Base-by-base conservation (phyloP, 2,329 filamentous ascomycete species). In the Clarireedia sp. region DNA sequence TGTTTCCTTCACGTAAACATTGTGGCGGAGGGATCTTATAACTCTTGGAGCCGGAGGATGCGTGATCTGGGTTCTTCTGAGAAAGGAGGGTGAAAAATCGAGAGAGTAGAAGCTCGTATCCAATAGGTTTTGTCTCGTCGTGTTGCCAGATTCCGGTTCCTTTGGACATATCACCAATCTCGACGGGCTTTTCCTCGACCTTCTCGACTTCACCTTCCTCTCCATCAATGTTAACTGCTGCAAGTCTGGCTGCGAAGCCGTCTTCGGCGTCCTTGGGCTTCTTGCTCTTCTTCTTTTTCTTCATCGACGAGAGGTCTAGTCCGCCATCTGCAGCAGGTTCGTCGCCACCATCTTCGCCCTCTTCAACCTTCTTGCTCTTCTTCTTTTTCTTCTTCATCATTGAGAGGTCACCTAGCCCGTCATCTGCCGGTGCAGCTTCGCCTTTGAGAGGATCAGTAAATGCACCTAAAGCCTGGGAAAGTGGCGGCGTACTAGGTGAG, bases 21-120 rank as follows among this genome's bases (percentile, higher is more conserved):
- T 99, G 94, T 50, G 94, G 94, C 52, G 94, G 94, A 51, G 94
- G 94, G 66, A 99, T 99, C 84, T 97, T 97, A 84, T 97, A 99
- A 74, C 88, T 95, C 80, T 90, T 94, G 68, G 85, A 84, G 63
- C 90, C 90, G 71, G 85, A 89, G 60, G 89, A 87, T 62, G 92
- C 86, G 68, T 97, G 87, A 72, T 99, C 94, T 66, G 94, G 94
- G 78, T 99, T 95, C 79, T 95, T 91, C 74, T 92, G 89, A 73
- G 94, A 85, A 61, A 99, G 84, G 64, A 95, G 87, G 70, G 83
- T 86, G 82, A 96, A 99, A 81, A 99, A 99, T 65, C 94, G 89
- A 68, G 80, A 81, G 63, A 97, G 85, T 50, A 99, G 84, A 61
- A 90, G 80, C 68, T 84, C 81, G 80, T 96, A 99, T 69, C 80